These are phyloP conservation scores for Trichoderma atroviride DNA, from an alignment of 2,329 filamentous ascomycete species.

Conservation along the genomic window DNA sequence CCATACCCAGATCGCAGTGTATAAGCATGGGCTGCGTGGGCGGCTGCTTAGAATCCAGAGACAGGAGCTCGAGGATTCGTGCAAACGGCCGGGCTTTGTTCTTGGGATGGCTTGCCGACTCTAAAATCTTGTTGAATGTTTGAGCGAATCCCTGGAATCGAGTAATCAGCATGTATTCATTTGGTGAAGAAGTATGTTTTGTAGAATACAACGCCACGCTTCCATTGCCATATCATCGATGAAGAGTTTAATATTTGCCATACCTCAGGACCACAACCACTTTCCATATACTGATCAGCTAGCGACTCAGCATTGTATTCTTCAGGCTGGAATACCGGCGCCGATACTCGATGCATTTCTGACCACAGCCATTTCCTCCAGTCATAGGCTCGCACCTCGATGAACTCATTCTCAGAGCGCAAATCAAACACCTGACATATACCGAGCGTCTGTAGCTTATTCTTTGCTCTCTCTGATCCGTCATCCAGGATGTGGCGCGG, in stretches of 20 bases:
- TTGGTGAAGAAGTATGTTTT: not conserved
- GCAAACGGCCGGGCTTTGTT: slow-evolving; percentile 1
- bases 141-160: not conserved
- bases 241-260: not conserved
- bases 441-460: not conserved
- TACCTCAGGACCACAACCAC: not conserved
- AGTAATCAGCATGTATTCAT: not conserved
- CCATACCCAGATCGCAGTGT: slow-evolving; percentile 77
- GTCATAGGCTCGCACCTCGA: not conserved
- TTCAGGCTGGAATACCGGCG: not conserved
- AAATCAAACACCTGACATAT: not conserved
- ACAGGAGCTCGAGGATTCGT: not conserved
- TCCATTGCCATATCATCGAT: not conserved
- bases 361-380: not conserved
- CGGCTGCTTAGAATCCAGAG: not conserved
- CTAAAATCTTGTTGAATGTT: not conserved
- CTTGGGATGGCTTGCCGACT: not conserved
- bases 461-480: not conserved
- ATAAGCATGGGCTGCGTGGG: slow-evolving; percentile 57
- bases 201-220: not conserved
- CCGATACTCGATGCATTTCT: not conserved
- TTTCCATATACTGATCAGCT: not conserved
- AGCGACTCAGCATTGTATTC: not conserved
- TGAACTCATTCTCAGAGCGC: not conserved
- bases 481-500: not conserved